These are phyloP conservation scores for Murraya paniculata DNA, from an alignment of 345 rosid species.

Conservation along the genomic window DNA sequence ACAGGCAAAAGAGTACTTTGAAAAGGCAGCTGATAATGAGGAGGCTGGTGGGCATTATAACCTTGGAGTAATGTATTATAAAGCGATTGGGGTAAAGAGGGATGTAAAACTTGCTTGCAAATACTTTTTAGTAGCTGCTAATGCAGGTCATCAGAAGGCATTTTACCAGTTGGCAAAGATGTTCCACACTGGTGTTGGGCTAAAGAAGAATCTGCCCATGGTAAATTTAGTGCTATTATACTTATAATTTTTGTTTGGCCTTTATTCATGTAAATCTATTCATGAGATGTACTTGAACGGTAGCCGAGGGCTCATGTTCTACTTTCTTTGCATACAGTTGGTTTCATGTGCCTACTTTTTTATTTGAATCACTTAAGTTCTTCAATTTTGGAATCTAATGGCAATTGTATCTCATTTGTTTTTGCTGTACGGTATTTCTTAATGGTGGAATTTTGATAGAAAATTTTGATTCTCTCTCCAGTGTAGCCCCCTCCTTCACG, in stretches of 20 bases:
- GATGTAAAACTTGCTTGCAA: slow-evolving; percentile 79
- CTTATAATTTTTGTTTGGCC: slow-evolving; percentile 8
- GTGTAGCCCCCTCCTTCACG: not conserved
- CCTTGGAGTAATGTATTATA: slow-evolving; percentile 89
- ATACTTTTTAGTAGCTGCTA: slow-evolving; percentile 78
- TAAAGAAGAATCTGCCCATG: slow-evolving; percentile 71
- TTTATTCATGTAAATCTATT: not conserved
- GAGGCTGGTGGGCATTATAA: slow-evolving; percentile 93
- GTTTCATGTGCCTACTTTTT: not conserved
- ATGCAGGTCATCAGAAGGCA: slow-evolving; percentile 95
- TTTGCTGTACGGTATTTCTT: not conserved
- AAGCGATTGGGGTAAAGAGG: slow-evolving; percentile 85
- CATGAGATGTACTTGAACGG: not conserved
- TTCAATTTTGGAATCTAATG: not conserved
- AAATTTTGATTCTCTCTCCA: not conserved
- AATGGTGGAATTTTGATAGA: not conserved
- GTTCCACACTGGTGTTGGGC: slow-evolving; percentile 97
- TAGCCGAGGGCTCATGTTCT: not conserved
- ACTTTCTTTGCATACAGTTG: not conserved
- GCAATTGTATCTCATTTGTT: not conserved
- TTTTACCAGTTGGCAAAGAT: slow-evolving; percentile 96
- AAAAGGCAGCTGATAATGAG: slow-evolving; percentile 76
- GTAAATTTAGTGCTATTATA: slow-evolving; percentile 35
- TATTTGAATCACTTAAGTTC: not conserved
- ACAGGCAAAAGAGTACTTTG: slow-evolving; percentile 95